phyloP scores from a whole-genome alignment of 257 asterid species.

The Scutellaria galericulata region DNA sequence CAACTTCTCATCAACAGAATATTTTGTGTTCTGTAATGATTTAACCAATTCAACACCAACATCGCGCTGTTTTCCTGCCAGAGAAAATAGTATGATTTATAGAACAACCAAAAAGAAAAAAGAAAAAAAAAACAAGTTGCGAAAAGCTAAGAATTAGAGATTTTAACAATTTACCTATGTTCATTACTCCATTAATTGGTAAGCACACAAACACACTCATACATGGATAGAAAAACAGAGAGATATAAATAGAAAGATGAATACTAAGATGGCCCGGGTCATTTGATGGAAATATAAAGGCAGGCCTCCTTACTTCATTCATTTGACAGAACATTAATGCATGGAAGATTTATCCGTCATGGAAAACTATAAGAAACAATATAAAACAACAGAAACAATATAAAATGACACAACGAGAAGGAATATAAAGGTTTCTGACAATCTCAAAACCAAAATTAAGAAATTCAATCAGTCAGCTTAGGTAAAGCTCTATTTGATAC shows the following conservation, averaged over 20 bases:
- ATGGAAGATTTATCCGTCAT: no score
- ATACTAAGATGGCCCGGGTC: no score
- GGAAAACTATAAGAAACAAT: no score
- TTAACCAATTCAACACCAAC: slow-evolving; percentile 88
- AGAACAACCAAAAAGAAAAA: not conserved
- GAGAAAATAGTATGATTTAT: slow-evolving; percentile 20
- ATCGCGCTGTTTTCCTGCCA: slow-evolving; percentile 77
- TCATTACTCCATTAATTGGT: not conserved
- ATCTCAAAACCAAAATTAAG: no score
- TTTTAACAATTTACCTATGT: not conserved
- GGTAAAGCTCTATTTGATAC: no score
- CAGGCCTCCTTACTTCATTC: no score
- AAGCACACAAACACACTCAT: not conserved
- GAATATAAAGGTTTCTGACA: not conserved
- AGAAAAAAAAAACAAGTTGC: not conserved
- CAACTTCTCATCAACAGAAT: slow-evolving; percentile 83
- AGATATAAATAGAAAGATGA: not conserved
- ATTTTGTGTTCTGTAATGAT: slow-evolving; percentile 80
- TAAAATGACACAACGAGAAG: not conserved
- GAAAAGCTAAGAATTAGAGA: not conserved
- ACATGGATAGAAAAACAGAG: not conserved
- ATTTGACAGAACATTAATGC: no score
- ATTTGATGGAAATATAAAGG: no score
- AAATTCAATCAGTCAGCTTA: no score
- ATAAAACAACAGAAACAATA: not conserved